Evolutionary conservation across 225 moss, liverwort and hornwort species (phyloP).

Genomic region (Pseudoscleropodium purum): DNA sequence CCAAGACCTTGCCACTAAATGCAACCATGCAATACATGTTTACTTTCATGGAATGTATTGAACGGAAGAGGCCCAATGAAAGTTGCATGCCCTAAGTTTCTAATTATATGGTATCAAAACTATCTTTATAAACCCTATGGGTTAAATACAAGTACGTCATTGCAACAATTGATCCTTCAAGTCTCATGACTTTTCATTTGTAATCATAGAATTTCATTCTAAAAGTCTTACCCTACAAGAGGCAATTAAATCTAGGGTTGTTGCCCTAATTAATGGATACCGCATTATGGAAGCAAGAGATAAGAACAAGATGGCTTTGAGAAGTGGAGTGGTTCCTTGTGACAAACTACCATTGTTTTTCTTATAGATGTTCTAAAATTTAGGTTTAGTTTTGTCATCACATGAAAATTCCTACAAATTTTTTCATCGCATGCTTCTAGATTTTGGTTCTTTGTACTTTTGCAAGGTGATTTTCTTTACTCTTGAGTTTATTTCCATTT

Average conservation of each 20-base stretch:
- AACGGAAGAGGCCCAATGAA: rapidly evolving
- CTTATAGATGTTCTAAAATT: too few relatives aligned
- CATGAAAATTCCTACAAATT: rapidly evolving
- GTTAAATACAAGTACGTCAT: background rate
- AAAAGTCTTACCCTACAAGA: background rate
- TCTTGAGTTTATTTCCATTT: too few relatives aligned
- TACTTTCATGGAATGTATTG: background rate
- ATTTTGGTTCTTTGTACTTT: too few relatives aligned
- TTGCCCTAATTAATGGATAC: too few relatives aligned
- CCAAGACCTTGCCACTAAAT: background rate
- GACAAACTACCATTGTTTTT: too few relatives aligned
- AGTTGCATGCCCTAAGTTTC: background rate
- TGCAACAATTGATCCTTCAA: background rate
- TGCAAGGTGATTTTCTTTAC: too few relatives aligned
- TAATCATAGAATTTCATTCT: background rate
- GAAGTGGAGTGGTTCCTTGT: too few relatives aligned
- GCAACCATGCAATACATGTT: background rate
- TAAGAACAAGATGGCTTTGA: too few relatives aligned
- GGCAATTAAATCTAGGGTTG: too few relatives aligned
- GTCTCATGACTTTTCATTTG: background rate
- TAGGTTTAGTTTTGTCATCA: too few relatives aligned
- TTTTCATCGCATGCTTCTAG: too few relatives aligned
- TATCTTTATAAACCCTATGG: background rate
- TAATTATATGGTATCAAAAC: background rate
- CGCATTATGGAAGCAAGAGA: rapidly evolving